phyloP scores from a whole-genome alignment of 345 rosid species.

The Pelargonium nanum region DNA sequence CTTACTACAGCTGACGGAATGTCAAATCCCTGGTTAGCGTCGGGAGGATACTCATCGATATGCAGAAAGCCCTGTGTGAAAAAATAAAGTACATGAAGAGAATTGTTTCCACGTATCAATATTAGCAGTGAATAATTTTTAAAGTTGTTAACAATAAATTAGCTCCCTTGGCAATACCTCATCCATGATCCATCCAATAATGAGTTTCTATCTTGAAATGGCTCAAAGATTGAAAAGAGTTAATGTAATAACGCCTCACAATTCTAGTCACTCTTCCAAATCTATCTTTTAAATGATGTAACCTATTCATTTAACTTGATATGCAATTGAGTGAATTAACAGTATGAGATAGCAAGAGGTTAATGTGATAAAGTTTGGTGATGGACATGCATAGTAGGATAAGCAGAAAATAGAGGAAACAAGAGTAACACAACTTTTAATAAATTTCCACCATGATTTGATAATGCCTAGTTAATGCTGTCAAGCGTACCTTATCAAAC shows the following conservation, averaged over 20 bases:
- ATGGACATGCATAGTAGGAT: not conserved
- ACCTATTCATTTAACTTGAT: not conserved
- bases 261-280: not conserved
- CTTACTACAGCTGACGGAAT: constrained; percentile 87
- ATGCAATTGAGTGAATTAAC: not conserved
- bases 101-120: not conserved
- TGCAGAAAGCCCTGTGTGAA: constrained; percentile 69
- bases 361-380: not conserved
- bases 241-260: not conserved
- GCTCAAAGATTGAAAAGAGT: not conserved
- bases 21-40: constrained; percentile 97
- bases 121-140: too few relatives aligned
- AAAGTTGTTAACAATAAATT: too few relatives aligned
- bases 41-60: constrained; percentile 94
- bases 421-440: not conserved
- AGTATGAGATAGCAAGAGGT: not conserved
- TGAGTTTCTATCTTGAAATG: not conserved
- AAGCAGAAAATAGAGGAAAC: not conserved
- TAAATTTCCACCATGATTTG: not conserved
- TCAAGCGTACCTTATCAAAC: constrained; percentile 68
- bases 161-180: too few relatives aligned
- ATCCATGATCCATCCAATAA: not conserved
- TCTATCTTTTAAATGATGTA: too few relatives aligned
- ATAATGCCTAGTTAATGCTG: not conserved
- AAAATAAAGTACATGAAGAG: not conserved